A percentile compares a stretch with the other conserved stretches of the same genome.
These are phyloP conservation scores for Sporodiniella umbellata DNA, from an alignment of 371 early-diverging fungal species.

Conservation along the genomic window DNA sequence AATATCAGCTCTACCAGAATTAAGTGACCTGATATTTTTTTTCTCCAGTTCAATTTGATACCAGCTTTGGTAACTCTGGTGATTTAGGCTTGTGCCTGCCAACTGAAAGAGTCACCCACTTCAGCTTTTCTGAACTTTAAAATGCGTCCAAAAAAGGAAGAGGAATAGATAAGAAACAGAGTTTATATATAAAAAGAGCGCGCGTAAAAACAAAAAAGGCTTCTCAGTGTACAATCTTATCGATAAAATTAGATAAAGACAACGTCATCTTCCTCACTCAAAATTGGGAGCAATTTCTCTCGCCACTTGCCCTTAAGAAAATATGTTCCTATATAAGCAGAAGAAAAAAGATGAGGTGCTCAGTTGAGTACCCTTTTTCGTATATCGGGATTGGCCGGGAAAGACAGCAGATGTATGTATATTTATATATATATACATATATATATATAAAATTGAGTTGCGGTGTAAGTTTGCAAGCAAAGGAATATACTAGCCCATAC, in stretches of 20 bases:
- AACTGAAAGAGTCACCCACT: background rate
- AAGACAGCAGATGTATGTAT: background rate
- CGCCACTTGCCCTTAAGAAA: background rate
- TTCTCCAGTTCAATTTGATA: too few relatives aligned
- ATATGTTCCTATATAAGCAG: background rate
- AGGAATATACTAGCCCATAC: background rate
- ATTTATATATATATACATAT: background rate
- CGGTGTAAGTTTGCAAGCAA: background rate
- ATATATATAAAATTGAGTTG: background rate
- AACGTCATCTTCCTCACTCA: background rate
- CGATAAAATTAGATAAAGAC: background rate
- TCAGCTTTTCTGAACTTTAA: background rate
- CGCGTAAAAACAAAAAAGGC: background rate
- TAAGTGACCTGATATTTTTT: too few relatives aligned
- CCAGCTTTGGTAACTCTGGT: too few relatives aligned
- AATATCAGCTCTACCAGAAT: too few relatives aligned
- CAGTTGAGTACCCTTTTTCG: background rate
- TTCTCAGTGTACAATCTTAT: background rate
- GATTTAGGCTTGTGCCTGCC: background rate
- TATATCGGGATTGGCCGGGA: constrained; percentile 1
- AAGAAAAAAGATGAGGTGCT: background rate
- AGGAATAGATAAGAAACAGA: constrained; percentile 1
- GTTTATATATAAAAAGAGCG: background rate
- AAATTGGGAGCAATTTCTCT: background rate
- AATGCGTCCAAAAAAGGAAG: constrained; percentile 1